Conservation (phyloP, 108 stramenopile species). For the Fragilaria radians region DNA sequence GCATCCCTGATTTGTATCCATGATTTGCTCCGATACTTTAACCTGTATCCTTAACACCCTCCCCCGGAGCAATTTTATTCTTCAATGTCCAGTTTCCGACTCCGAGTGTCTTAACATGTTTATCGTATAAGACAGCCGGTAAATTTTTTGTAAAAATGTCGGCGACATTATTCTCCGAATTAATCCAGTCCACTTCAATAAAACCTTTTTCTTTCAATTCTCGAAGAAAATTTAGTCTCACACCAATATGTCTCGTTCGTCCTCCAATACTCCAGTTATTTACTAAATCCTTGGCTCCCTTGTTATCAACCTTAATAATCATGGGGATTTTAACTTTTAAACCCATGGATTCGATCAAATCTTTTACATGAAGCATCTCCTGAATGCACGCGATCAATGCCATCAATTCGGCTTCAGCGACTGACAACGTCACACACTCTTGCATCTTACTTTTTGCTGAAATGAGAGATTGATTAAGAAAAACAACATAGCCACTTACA, state of each 20-base stretch:
- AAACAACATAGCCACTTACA: too few species aligned
- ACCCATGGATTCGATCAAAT: too few species aligned
- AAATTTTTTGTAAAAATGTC: constrained; percentile 1
- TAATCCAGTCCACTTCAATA: constrained; percentile 1
- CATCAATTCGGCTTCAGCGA: too few species aligned
- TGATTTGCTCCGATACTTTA: too few species aligned
- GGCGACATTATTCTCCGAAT: background rate
- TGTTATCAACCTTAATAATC: constrained; percentile 27
- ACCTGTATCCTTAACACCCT: too few species aligned
- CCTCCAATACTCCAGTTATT: too few species aligned
- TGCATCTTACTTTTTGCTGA: constrained; percentile 26
- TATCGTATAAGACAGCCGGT: background rate
- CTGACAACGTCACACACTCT: constrained; percentile 14
- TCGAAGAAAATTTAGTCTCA: constrained; percentile 14
- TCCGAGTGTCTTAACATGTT: constrained; percentile 2
- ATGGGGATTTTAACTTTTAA: constrained; percentile 40
- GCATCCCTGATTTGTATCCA: too few species aligned
- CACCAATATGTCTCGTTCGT: constrained; percentile 29
- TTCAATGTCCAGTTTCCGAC: background rate
- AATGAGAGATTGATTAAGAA: too few species aligned
- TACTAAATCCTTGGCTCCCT: too few species aligned
- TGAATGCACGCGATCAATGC: constrained; percentile 16
- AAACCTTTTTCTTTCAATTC: constrained; percentile 29
- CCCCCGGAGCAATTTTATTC: too few species aligned
- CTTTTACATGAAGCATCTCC: too few species aligned